Evolutionary conservation across 257 asterid species (phyloP), one percentile per base, ranked within the genome.

Genomic region (Primulina tabacum): DNA sequence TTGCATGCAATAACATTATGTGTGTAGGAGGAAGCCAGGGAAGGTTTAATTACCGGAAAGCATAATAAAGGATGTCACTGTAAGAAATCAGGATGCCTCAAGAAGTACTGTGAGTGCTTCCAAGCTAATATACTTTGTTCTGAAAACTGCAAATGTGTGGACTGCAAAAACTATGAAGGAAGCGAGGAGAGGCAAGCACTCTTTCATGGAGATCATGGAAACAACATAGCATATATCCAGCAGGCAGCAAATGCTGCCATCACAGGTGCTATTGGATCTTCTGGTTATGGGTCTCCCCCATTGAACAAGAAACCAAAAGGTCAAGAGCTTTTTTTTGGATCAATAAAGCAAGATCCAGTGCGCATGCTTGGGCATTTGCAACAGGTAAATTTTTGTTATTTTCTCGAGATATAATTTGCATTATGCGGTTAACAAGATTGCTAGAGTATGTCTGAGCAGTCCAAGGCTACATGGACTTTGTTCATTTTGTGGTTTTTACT

Each of bases 201-300:
- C 56, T 86, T 83, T 80, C 95, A 89, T 69, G 94, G 92, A 74
- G 95, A 83, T 70, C 90, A 88, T 78, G 87, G 89, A 77, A 83
- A 83, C 76, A 89, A 83, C 77, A 80, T 85, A 38, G 79, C 84
- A 57, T 80, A 82, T 75, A 78, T 89, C 67, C 98, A 92, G 83
- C 96, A 92, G 82, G 95, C 95, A 28, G 96, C 98, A 56, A 92
- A 92, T 92, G 95, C 96, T 79, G 98, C 98, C 68, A 89, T 92
- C 64, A 88, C 96, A 0, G 98, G 94, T 74, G 95, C 96, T 70
- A 85, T 92, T 65, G 98, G 96, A 43, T 82, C 94, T 69, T 88
- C 98, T 55, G 98, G 97, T 78, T 92, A 78, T 76, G 96, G 92
- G 66, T 82, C 95, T 64, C 92, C 96, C 68, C 95, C 96, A 2